These are phyloP conservation scores for Phyllosticta citriasiana DNA, from an alignment of 2,329 filamentous ascomycete genomes.

Conservation along the genomic window DNA sequence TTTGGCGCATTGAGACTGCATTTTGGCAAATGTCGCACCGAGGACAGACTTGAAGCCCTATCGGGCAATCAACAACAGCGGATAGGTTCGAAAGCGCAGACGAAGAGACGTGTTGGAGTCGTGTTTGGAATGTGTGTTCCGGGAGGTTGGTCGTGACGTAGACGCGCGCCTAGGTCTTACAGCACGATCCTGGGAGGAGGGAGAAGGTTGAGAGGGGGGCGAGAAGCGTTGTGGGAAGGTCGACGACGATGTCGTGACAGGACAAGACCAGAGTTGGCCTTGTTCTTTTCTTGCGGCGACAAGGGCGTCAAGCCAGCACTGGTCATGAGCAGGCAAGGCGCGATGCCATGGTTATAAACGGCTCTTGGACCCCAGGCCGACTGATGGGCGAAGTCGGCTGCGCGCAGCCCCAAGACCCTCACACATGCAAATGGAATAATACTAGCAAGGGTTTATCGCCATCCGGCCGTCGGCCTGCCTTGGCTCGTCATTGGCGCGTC, in stretches of 20 bases:
- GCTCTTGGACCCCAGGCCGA: not conserved
- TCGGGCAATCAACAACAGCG: not conserved
- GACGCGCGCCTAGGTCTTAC: not conserved
- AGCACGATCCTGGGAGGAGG: not conserved
- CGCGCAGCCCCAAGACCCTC: not conserved
- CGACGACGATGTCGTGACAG: not conserved
- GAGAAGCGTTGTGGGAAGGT: not conserved
- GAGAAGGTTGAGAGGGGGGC: not conserved
- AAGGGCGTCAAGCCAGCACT: not conserved
- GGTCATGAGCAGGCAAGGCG: not conserved
- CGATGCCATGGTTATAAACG: not conserved
- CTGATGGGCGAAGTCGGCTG: not conserved
- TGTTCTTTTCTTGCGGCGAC: not conserved
- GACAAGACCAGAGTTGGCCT: not conserved
- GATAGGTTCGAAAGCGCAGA: not conserved
- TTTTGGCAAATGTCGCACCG: not conserved
- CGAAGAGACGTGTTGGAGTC: not conserved
- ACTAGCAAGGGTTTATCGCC: not conserved
- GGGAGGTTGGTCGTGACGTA: not conserved
- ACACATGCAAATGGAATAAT: not conserved
- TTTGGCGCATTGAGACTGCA: slow-evolving; percentile 11
- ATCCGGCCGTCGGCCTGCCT: not conserved
- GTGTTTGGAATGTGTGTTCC: not conserved
- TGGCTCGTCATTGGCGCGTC: not conserved
- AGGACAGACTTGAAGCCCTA: not conserved